Evolutionary conservation across 495 filamentous ascomycete species (phyloP), one percentile per base, ranked within the genome.

Genomic region (Neurospora cerealis): DNA sequence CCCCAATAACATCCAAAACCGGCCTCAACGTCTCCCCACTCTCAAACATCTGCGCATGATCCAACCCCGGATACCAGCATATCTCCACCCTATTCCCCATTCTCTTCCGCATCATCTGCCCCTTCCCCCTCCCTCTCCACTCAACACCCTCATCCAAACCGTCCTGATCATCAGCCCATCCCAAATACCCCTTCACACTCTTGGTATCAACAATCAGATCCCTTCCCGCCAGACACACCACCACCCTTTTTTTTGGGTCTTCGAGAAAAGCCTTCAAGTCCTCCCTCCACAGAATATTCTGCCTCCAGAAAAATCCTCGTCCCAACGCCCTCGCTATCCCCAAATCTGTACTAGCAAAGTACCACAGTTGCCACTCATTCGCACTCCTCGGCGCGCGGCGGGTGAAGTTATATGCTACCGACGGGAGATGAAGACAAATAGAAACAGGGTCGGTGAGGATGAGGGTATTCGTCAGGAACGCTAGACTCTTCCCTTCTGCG

Each of bases 331-430:
- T 87, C 36, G 88, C 85, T 13, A 91, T 87, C 11, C 88, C 87
- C 69, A 88, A 85, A 77, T 92, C 90, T 79, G 84, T 91, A 44
- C 85, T 87, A 10, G 88, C 90, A 77, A 92, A 92, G 77, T 90
- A 92, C 79, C 88, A 88, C 42, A 92, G 83, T 80, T 89, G 87
- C 80, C 87, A 85, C 79, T 92, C 89, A 74, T 90, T 91, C 5
- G 90, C 89, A 34, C 71, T 71, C 37, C 70, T 80, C 0, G 90
- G 90, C 62, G 78, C 79, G 4, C 90, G 84, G 38, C 83, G 77
- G 15, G 87, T 90, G 77, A 92, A 92, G 77, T 92, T 92, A 83
- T 89, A 92, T n/a, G 89, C 89, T 48, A 92, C 89, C 73, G 91
- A 86, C 34, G 90, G 90, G 13, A 90, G 80, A 78, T 92, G 90